Percentiles rank a stretch among this genome's conserved stretches.
phyloP scores from a whole-genome alignment of 345 rosid genomes.

The Nephelium lappaceum region DNA sequence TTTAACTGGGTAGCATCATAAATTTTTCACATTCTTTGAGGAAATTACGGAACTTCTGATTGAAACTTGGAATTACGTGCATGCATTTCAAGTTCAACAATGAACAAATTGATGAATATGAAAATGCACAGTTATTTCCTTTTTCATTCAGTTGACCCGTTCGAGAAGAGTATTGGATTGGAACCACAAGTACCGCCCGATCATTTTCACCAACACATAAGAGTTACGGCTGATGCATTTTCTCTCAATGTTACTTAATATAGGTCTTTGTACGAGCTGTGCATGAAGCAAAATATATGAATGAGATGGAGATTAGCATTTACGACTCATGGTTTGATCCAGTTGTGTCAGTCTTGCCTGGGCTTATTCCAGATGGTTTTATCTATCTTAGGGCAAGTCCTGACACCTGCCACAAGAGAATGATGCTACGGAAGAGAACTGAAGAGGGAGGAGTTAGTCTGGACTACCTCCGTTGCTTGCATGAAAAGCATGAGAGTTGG shows the following conservation, averaged over 20 bases:
- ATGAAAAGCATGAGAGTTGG: slow-evolving; percentile 99
- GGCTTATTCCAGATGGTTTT: slow-evolving; percentile 95
- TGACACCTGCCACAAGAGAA: slow-evolving; percentile 91
- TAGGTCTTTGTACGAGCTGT: slow-evolving; percentile 98
- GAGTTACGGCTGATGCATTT: slow-evolving; percentile 27
- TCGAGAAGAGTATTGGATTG: slow-evolving; percentile 15
- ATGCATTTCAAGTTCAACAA: slow-evolving; percentile 1
- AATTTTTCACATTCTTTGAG: not conserved
- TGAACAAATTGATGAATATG: slow-evolving; percentile 10
- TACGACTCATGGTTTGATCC: slow-evolving; percentile 99
- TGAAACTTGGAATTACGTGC: not conserved
- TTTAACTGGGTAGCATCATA: not conserved
- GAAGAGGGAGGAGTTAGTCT: slow-evolving; percentile 93
- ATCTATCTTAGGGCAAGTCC: slow-evolving; percentile 97
- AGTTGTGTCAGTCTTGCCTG: slow-evolving; percentile 91
- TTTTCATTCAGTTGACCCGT: slow-evolving; percentile 27
- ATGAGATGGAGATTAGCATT: slow-evolving; percentile 97
- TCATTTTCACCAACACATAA: not conserved
- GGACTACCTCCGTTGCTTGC: slow-evolving; percentile 81
- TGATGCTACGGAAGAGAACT: slow-evolving; percentile 80
- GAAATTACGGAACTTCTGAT: not conserved
- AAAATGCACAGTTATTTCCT: slow-evolving; percentile 16
- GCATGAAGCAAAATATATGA: slow-evolving; percentile 99
- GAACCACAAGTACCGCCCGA: not conserved
- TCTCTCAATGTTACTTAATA: slow-evolving; percentile 26